Percentiles rank a stretch among this genome's conserved stretches.
phyloP scores from a whole-genome alignment of 1,284 basidiomycete species.

The Naganishia albida region DNA sequence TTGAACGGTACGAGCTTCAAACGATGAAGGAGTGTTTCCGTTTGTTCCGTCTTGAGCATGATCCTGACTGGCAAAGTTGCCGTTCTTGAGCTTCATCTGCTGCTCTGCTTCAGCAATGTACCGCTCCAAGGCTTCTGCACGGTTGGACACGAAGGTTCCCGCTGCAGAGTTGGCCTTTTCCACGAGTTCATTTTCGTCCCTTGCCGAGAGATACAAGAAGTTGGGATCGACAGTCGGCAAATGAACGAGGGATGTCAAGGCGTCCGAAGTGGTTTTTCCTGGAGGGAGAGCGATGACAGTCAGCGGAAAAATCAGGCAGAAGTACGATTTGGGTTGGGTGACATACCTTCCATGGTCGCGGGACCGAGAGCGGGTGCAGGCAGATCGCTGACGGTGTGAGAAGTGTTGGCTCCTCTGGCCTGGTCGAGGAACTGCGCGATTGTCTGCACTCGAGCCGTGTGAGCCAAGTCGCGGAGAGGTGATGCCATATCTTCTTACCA shows the following conservation, averaged over 20 bases:
- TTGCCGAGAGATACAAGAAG: slow-evolving; percentile 54
- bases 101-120: slow-evolving; percentile 58
- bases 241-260: slow-evolving; percentile 68
- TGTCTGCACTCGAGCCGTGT: slow-evolving; percentile 54
- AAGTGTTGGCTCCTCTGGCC: slow-evolving; percentile 68
- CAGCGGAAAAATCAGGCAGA: neutral
- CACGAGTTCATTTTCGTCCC: slow-evolving; percentile 48
- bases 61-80: slow-evolving; percentile 9
- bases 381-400: slow-evolving; percentile 60
- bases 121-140: slow-evolving; percentile 60
- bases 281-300: slow-evolving; percentile 8
- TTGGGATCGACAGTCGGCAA: slow-evolving; percentile 57
- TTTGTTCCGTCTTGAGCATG: slow-evolving; percentile 55
- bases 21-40: slow-evolving; percentile 37
- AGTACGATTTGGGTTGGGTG: no score
- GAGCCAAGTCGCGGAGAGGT: neutral
- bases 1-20: slow-evolving; percentile 46
- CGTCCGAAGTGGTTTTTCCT: slow-evolving; percentile 59
- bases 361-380: slow-evolving; percentile 77
- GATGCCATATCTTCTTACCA: slow-evolving; percentile 57
- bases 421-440: slow-evolving; percentile 81
- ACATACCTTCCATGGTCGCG: slow-evolving; percentile 70
- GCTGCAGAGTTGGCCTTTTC: slow-evolving; percentile 46
- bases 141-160: slow-evolving; percentile 56
- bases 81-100: slow-evolving; percentile 20